These are phyloP conservation scores for Aspergillus persii DNA, from an alignment of 2,329 filamentous ascomycete genomes.

Conservation along the genomic window DNA sequence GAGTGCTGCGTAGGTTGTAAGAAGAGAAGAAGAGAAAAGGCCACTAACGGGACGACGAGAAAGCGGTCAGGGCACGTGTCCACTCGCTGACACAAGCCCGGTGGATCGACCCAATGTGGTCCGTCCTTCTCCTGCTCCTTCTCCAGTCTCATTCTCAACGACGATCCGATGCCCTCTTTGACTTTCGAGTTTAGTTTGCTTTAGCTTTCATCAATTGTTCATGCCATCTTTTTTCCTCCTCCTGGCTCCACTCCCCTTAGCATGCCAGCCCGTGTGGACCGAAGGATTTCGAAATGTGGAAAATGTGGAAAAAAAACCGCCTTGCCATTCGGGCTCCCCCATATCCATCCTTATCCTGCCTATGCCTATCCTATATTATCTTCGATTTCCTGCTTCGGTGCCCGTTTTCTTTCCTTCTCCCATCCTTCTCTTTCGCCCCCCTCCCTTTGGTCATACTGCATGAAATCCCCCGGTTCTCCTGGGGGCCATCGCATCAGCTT, in stretches of 20 bases:
- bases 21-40: no score
- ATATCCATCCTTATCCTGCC: not conserved
- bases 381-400: not conserved
- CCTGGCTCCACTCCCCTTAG: conserved; percentile 5
- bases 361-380: conserved; percentile 1
- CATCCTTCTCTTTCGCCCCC: not conserved
- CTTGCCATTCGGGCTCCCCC: not conserved
- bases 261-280: conserved; percentile 10
- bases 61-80: not conserved
- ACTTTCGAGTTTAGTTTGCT: no score
- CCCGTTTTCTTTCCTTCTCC: not conserved
- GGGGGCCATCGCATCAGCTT: not conserved
- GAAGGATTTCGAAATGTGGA: not conserved
- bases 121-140: not conserved
- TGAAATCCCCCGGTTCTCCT: not conserved
- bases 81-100: not conserved
- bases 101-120: not conserved
- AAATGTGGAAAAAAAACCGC: not conserved
- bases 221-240: not conserved
- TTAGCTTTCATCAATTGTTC: not conserved
- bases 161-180: conserved; percentile 9
- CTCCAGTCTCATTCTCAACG: not conserved
- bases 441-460: not conserved
- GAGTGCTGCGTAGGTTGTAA: no score
- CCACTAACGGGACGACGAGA: no score